These are phyloP conservation scores for Trametes sp. DNA, from an alignment of 1,284 basidiomycete genomes.

Conservation along the genomic window DNA sequence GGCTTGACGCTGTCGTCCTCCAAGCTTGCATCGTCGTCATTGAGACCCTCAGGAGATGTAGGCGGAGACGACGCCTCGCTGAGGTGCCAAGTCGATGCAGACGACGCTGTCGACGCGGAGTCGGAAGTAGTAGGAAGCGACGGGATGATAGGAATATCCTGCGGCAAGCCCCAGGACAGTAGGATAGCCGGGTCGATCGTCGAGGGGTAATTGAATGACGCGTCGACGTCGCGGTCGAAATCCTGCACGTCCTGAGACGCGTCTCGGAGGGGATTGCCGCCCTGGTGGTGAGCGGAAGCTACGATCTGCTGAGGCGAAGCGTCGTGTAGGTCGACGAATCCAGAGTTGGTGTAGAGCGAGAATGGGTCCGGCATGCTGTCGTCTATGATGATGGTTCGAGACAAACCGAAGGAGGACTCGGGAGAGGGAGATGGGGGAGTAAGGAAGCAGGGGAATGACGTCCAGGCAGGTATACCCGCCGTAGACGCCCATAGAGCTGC, in stretches of 20 bases:
- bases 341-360: not conserved
- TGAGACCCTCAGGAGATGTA: not conserved
- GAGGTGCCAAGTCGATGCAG: not conserved
- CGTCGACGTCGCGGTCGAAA: conserved; percentile 11
- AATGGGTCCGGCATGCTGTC: not conserved
- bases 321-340: not conserved
- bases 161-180: not conserved
- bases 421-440: not conserved
- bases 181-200: conserved; percentile 7
- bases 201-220: not conserved
- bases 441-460: not conserved
- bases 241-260: not conserved
- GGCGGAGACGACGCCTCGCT: not conserved
- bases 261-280: not conserved
- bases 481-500: conserved; percentile 7
- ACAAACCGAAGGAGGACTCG: not conserved
- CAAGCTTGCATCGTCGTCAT: not conserved
- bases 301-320: conserved; percentile 16
- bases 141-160: not conserved
- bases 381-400: not conserved
- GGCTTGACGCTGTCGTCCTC: not conserved
- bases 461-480: not conserved
- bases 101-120: not conserved
- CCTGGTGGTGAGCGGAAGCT: not conserved
- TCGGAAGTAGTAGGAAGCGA: not conserved